Evolutionary conservation across 495 filamentous ascomycete genomes (phyloP).

Genomic region (Penicillium riverlandense): DNA sequence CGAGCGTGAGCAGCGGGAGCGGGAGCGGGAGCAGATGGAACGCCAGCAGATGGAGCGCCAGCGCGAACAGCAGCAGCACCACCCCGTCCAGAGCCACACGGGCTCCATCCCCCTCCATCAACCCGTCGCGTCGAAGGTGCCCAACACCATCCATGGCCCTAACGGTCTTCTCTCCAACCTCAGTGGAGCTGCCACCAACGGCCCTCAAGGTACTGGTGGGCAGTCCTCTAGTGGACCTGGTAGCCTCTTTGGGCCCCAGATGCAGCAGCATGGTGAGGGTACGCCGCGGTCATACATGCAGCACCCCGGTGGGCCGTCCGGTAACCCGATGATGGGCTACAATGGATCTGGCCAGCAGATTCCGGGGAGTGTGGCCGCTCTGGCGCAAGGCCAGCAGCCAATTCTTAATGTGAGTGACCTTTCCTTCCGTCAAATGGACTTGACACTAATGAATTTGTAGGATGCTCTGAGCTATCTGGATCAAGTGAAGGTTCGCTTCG

Average conservation of each 20-base stretch:
- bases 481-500: slow-evolving; percentile 97
- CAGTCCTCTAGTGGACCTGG: slow-evolving; percentile 60
- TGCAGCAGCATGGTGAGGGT: slow-evolving; percentile 49
- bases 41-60: slow-evolving; percentile 46
- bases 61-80: slow-evolving; percentile 48
- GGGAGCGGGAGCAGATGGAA: slow-evolving; percentile 57
- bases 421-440: background rate
- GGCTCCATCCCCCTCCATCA: slow-evolving; percentile 84
- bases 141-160: slow-evolving; percentile 77
- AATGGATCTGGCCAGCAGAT: slow-evolving; percentile 39
- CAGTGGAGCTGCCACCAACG: slow-evolving; percentile 46
- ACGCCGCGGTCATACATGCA: slow-evolving; percentile 58
- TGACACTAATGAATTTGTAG: slow-evolving; percentile 33
- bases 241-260: slow-evolving; percentile 58
- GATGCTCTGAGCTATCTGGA: slow-evolving; percentile 97
- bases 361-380: slow-evolving; percentile 50
- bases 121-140: slow-evolving; percentile 74
- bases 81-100: slow-evolving; percentile 75
- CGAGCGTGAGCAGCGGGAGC: slow-evolving; percentile 61
- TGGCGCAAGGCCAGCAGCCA: slow-evolving; percentile 83
- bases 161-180: slow-evolving; percentile 77
- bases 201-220: slow-evolving; percentile 44
- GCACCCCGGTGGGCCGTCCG: slow-evolving; percentile 47
- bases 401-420: slow-evolving; percentile 73
- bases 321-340: slow-evolving; percentile 56